Evolutionary conservation across 139 green algal genomes (phyloP), one percentile per base, ranked within the genome.

Genomic region (Ulvella scutata): DNA sequence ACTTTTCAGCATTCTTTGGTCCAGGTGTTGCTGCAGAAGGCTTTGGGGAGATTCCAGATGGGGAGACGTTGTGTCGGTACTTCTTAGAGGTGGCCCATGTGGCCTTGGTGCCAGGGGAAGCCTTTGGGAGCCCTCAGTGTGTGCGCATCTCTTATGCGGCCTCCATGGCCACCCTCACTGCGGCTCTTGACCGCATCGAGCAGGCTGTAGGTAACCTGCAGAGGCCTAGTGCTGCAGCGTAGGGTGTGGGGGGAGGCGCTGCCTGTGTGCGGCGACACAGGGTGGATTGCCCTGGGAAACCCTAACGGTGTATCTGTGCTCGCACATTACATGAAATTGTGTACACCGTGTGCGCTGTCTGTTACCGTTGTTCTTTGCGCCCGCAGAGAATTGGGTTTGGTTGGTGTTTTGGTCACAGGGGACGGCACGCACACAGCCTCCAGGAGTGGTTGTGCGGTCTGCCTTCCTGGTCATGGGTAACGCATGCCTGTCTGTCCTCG

Each of bases 71-170:
- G 21, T 94, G 87, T 75, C 80, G 82, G 43, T 95, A 92, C 77
- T 74, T 96, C 2, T 83, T 96, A 0, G 43, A 87, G 75, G 67
- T 82, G 44, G 88, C 84, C 13, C 81, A 91, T 77, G 91, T 98
- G 26, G 94, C 93, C 0, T 72, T 95, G 21, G 94, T 99, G 31
- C 94, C 94, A 2, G 94, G 94, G 0, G 88, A 96, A 61, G 94
- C 94, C 1, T 99, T 99, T 85, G 94, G 94, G 21, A 85, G 85
- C 3, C 87, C 91, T 37, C 61, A 82, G 39, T 96, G 88, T 77
- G 82, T 99, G 7, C 88, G 94, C 20, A 92, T 99, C 43, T 96
- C 89, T 2, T 99, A 98, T 76, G 94, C 94, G 21, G 89, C 93
- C 0, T 90, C 83, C 6, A 75, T 96, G 82, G 86, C 87, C 3